phyloP scores from a whole-genome alignment of 441 rosid species.

The Cnidoscolus chayamansa region DNA sequence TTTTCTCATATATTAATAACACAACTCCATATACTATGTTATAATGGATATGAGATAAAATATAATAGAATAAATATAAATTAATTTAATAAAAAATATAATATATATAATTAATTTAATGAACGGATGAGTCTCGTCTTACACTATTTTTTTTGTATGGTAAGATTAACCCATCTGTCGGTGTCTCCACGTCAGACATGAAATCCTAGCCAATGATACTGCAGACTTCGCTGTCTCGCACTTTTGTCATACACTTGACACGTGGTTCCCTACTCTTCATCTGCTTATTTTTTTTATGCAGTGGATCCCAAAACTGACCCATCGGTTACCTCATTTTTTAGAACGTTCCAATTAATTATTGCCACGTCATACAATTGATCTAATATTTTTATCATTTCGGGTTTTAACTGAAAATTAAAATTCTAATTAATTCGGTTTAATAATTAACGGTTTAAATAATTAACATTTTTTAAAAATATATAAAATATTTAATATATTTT shows the following conservation, averaged over 20 bases:
- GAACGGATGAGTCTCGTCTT: neutral
- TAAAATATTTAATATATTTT: too few species aligned
- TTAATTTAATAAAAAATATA: too few species aligned
- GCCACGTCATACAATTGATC: constrained; percentile 17
- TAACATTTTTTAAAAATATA: too few species aligned
- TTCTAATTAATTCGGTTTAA: too few species aligned
- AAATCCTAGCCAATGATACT: constrained; percentile 23
- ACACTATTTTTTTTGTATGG: neutral
- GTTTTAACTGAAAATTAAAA: too few species aligned
- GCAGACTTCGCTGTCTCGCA: constrained; percentile 28
- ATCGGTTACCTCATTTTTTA: neutral
- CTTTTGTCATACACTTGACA: constrained; percentile 22
- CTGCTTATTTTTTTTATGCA: too few species aligned
- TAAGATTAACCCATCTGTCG: constrained; percentile 21
- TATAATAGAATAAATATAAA: too few species aligned
- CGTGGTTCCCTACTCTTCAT: neutral
- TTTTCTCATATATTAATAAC: neutral
- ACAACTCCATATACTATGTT: too few species aligned
- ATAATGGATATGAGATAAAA: too few species aligned
- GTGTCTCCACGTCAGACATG: constrained; percentile 34
- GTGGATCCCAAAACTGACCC: neutral
- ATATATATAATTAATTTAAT: too few species aligned
- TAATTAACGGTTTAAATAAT: too few species aligned
- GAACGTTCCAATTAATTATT: neutral
- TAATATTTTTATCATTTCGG: too few species aligned